Evolutionary conservation across 352 stramenopile species (phyloP), one percentile per base, ranked within the genome.

Genomic region (Globisporangium uncinulatum): DNA sequence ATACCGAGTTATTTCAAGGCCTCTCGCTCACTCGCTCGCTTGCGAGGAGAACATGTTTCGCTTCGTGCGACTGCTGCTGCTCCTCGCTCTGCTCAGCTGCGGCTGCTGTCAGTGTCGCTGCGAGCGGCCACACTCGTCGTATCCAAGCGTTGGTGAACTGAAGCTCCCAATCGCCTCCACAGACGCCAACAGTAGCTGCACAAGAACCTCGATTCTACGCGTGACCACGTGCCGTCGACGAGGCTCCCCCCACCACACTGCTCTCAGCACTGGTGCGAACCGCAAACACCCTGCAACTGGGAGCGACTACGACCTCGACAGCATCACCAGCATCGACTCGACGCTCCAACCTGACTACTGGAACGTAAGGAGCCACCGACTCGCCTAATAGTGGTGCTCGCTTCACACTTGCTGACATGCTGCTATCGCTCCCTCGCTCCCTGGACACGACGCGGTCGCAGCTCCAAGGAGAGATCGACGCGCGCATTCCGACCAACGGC

Each of bases 281-380:
- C 42, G 17, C 17, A 46, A n/a, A 46, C n/a, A 46, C 24, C 2
- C 24, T 8, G 9, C 6, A 24, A 8, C 8, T 13, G 42, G n/a
- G 6, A 21, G 15, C 41, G 41, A 45, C 14, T 21, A 21, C 42
- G 42, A 46, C 17, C 42, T 46, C n/a, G 42, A 24, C 17, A 24
- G 13, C 36, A n/a, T 62, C 53, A 66, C 63, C 6, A 36, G 58
- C 8, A 54, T 87, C 42, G 73, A 89, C 53, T 47, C 63, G 0
- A 53, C 60, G 4, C 54, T 87, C 21, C 56, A 76, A 4, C 79
- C 79, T 14, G 79, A 89, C 63, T 76, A 70, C 42, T 87, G 74
- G 79, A 75, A 74, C 57, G 60, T 74, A 57, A 8, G 58, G 32
- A 56, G 2, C 17, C 6, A 4, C 39, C 4, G 41, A 52, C 15